Percentiles rank a stretch among this genome's conserved stretches.
These are phyloP conservation scores for Theileria parva DNA, from an alignment of 169 alveolate genomes.

Conservation along the genomic window DNA sequence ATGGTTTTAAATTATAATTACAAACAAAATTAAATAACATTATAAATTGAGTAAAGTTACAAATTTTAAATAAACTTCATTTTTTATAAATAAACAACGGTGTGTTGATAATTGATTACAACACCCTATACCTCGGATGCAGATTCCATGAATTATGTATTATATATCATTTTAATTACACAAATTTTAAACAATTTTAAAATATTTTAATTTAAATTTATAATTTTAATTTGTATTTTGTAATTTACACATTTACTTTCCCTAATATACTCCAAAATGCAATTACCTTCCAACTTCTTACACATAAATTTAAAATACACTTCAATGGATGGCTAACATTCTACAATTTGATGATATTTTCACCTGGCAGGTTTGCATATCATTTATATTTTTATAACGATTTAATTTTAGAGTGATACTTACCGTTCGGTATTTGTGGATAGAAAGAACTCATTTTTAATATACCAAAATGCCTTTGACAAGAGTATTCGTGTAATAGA, in stretches of 20 bases:
- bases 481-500: slow-evolving; percentile 51
- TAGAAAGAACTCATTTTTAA: slow-evolving; percentile 31
- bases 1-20: background rate
- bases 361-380: slow-evolving; percentile 52
- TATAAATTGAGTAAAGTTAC: background rate
- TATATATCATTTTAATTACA: background rate
- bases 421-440: slow-evolving; percentile 54
- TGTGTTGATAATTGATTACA: background rate
- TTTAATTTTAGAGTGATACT: slow-evolving; percentile 38
- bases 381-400: background rate
- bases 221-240: background rate
- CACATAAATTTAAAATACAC: background rate
- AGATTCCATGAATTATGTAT: slow-evolving; percentile 7
- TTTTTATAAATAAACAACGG: background rate
- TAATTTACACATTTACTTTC: background rate
- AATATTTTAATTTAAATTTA: background rate
- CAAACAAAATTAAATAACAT: background rate
- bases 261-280: background rate
- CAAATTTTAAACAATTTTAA: no score
- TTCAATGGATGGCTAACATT: slow-evolving; percentile 42
- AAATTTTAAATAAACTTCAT: background rate
- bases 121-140: background rate
- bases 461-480: slow-evolving; percentile 56
- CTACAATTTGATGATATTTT: slow-evolving; percentile 54
- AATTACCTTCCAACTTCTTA: background rate